Base-by-base conservation (phyloP, 140 eudicot genomes). In the Bidens hawaiensis region DNA sequence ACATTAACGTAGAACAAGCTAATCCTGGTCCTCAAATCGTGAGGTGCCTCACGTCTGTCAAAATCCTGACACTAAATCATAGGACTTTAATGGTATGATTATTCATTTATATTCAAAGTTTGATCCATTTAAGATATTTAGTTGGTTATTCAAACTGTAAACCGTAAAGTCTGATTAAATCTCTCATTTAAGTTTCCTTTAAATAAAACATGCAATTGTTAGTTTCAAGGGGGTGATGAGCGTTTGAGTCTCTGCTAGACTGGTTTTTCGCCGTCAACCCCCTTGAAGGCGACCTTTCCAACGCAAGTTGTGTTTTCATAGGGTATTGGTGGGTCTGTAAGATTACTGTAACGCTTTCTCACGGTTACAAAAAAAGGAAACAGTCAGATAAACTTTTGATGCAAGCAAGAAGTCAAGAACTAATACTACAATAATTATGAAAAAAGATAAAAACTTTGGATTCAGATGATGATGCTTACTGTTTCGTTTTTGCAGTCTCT, bases 61-160 rank as follows among this genome's bases (percentile, higher is more conserved):
- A 65, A 51, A 4, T 23, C 16, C 36, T 65, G 62, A 34, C 62
- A 6, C 23, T 65, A 46, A 34, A 25, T 0, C 25, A 65, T 51
- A 22, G 40, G 12, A 65, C 71, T 11, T 65, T 65, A 28, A 52
- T 4, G 51, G 71, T 65, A 65, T 34, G 62, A 3, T 50, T 65
- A n/a, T 51, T 45, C 6, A 17, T 45, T 51, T 24, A 27, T 45
- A 26, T 49, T 49, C 28, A 49, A 49, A 13, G 34, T 23, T 51
- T 23, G 58, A 5, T 23, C 3, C 2, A 0, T 51, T 51, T 51
- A 23, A 12, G 33, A 23, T 23, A 19, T 21, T 49, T 14, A 49
- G 11, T 19, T 49, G n/a, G n/a, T n/a, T n/a, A n/a, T n/a, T n/a
- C n/a, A n/a, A n/a, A n/a, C n/a, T 12, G 55, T 0, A 14, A 1